Conservation (phyloP, 2,329 filamentous ascomycete species). For the Clarireedia homoeocarpa region DNA sequence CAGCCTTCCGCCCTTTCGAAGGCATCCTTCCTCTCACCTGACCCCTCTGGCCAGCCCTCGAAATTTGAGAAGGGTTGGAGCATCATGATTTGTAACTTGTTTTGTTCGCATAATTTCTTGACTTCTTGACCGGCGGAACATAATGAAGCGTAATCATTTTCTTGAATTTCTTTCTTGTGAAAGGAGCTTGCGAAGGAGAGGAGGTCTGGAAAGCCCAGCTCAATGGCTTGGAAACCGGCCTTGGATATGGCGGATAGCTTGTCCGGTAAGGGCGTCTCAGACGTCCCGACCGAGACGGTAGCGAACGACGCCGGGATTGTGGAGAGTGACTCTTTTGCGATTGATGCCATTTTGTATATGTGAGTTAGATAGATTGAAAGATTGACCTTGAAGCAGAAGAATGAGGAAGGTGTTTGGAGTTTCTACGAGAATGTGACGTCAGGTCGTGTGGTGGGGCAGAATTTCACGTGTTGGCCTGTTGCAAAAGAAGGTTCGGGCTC, state of each 20-base stretch:
- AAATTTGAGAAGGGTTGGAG: constrained; percentile 72
- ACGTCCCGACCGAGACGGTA: constrained; percentile 45
- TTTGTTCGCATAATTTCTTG: constrained; percentile 43
- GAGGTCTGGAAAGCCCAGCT: constrained; percentile 69
- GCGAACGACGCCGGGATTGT: constrained; percentile 44
- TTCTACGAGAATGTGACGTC: constrained; percentile 1
- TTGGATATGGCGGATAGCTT: constrained; percentile 56
- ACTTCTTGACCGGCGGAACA: constrained; percentile 47
- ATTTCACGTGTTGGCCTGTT: constrained; percentile 2
- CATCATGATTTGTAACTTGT: constrained; percentile 56
- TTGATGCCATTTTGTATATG: background rate
- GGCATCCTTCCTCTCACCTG: constrained; percentile 50
- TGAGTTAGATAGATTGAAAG: background rate
- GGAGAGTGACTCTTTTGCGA: constrained; percentile 14
- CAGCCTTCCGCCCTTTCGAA: constrained; percentile 57
- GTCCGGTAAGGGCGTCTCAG: constrained; percentile 45
- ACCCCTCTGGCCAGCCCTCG: constrained; percentile 60
- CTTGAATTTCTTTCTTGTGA: constrained; percentile 41
- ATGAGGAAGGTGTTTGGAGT: too few relatives aligned
- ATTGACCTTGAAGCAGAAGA: background rate
- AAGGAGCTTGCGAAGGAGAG: constrained; percentile 50
- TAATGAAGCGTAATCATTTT: constrained; percentile 53
- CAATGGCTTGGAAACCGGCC: constrained; percentile 61
- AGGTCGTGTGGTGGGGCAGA: background rate
- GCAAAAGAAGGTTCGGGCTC: background rate